These are phyloP conservation scores for Kodamaea neixiangensis DNA, from an alignment of 805 yeast species.

Conservation along the genomic window DNA sequence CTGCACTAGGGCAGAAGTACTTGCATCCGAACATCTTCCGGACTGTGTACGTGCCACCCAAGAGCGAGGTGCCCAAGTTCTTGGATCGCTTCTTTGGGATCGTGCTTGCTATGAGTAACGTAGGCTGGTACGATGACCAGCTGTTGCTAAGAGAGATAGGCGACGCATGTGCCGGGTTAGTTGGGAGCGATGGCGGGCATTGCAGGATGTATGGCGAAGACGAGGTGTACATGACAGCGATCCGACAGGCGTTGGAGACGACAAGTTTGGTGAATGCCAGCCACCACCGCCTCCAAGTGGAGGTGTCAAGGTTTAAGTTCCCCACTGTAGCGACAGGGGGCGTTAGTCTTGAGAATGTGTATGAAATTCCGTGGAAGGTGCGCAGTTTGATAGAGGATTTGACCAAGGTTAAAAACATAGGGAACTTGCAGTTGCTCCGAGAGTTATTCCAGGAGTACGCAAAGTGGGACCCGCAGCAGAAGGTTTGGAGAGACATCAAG, in stretches of 20 bases:
- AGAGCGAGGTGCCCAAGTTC: constrained; percentile 28
- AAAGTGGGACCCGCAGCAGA: constrained; percentile 5
- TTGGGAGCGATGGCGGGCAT: constrained; percentile 25
- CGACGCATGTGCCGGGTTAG: constrained; percentile 28
- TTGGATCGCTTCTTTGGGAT: constrained; percentile 28
- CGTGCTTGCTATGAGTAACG: constrained; percentile 32
- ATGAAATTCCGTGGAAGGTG: constrained; percentile 40
- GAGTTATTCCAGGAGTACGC: constrained; percentile 22
- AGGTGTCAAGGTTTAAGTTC: constrained; percentile 4
- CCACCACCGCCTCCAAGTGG: constrained; percentile 17
- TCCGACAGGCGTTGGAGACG: constrained; percentile 38
- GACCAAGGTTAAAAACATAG: constrained; percentile 31
- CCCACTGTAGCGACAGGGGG: background rate
- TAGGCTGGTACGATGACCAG: constrained; percentile 35
- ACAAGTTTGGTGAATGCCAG: constrained; percentile 24
- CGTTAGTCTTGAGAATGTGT: constrained; percentile 18
- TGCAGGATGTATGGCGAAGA: constrained; percentile 26
- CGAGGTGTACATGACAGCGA: constrained; percentile 29
- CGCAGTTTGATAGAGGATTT: constrained; percentile 41
- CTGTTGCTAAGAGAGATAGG: constrained; percentile 31
- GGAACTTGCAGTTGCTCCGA: constrained; percentile 22
- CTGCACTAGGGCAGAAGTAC: constrained; percentile 29
- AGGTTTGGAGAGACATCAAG: constrained; percentile 15
- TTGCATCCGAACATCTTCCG: constrained; percentile 42
- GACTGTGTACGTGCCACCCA: constrained; percentile 23